phyloP scores from a whole-genome alignment of 176 grass and related monocot species.

The Puya raimondii region DNA sequence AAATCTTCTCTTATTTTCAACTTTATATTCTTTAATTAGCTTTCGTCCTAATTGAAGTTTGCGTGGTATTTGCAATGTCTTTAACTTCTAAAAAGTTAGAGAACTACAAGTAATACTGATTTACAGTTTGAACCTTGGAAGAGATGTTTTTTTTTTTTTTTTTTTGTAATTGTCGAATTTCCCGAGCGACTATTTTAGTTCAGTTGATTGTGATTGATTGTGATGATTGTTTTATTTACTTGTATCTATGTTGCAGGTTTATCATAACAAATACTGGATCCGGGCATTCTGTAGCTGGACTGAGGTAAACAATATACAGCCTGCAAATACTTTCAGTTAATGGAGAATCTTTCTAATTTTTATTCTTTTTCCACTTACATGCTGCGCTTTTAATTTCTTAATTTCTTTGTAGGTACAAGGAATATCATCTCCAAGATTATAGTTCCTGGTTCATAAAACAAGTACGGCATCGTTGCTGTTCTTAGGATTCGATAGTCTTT shows the following conservation, averaged over 20 bases:
- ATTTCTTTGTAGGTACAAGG: slow-evolving; percentile 62
- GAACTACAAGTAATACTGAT: no score
- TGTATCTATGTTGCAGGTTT: slow-evolving; percentile 46
- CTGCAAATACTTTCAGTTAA: background rate
- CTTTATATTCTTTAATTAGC: no score
- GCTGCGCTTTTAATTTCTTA: slow-evolving; percentile 7
- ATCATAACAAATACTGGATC: slow-evolving; percentile 87
- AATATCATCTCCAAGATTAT: slow-evolving; percentile 91
- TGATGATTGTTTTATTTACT: background rate
- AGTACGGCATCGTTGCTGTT: slow-evolving; percentile 26
- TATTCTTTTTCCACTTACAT: background rate
- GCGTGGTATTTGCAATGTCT: no score
- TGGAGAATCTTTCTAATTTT: background rate
- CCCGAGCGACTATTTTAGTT: background rate
- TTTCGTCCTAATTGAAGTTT: no score
- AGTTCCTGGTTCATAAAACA: slow-evolving; percentile 97
- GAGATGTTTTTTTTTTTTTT: no score
- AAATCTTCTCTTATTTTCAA: no score
- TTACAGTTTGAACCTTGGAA: no score
- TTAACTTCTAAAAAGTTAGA: no score
- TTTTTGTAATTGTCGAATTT: background rate
- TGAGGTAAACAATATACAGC: slow-evolving; percentile 38
- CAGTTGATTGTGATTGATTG: background rate
- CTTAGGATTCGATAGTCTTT: background rate
- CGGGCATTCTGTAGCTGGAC: slow-evolving; percentile 65